A percentile compares a stretch with the other conserved stretches of the same genome.
These are phyloP conservation scores for Corynespora cassiicola DNA, from an alignment of 2,329 filamentous ascomycete species.

Conservation along the genomic window DNA sequence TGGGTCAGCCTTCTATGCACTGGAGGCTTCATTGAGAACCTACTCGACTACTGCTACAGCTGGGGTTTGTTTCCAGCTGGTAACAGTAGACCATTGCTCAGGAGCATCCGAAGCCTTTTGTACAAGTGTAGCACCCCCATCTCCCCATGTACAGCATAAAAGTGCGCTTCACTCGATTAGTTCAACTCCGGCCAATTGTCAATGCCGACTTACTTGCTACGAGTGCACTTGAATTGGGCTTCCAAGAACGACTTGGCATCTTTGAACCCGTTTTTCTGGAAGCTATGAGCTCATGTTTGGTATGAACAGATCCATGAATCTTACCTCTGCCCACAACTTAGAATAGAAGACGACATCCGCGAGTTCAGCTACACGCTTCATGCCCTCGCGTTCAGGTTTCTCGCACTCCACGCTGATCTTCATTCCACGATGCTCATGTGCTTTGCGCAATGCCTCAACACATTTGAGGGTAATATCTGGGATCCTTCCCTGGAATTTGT, in stretches of 20 bases:
- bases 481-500: constrained; percentile 61
- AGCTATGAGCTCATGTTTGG: constrained; percentile 39
- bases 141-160: constrained; percentile 67
- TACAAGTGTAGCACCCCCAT: constrained; percentile 58
- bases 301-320: neutral
- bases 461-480: constrained; percentile 67
- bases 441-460: constrained; percentile 61
- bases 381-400: constrained; percentile 68
- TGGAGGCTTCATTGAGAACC: too few relatives aligned
- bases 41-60: constrained; percentile 64
- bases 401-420: constrained; percentile 75
- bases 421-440: constrained; percentile 46
- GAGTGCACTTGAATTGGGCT: constrained; percentile 22
- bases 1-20: too few relatives aligned
- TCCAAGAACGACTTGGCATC: constrained; percentile 41
- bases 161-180: too few relatives aligned
- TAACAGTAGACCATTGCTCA: constrained; percentile 15
- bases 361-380: constrained; percentile 64
- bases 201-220: constrained; percentile 53
- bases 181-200: too few relatives aligned
- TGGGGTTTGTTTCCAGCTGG: constrained; percentile 32
- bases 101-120: constrained; percentile 34
- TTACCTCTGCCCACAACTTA: constrained; percentile 71
- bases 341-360: constrained; percentile 80
- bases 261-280: constrained; percentile 34